Evolutionary conservation across 192 early-diverging fungal species (phyloP).

Genomic region (Backusella luteola): DNA sequence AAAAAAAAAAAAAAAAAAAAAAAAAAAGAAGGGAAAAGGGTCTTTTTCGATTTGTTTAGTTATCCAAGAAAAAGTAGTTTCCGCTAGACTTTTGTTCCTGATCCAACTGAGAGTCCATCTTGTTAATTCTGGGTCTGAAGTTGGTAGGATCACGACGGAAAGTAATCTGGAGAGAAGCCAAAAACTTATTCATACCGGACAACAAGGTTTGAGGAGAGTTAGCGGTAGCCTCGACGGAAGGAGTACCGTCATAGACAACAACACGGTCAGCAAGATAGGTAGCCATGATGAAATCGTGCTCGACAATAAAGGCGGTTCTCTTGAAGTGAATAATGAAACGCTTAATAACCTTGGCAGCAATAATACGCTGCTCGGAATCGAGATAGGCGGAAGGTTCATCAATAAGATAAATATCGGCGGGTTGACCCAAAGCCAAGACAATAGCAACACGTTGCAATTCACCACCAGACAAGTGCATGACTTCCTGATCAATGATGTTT

Average conservation of each 20-base stretch:
- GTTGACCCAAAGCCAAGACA: conserved; percentile 81
- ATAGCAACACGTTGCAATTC: conserved; percentile 99
- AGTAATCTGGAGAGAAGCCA: conserved; percentile 88
- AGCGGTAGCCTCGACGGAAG: conserved; percentile 82
- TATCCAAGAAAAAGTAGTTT: conserved; percentile 56
- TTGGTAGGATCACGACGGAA: conserved; percentile 98
- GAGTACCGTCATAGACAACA: conserved; percentile 90
- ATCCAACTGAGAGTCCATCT: conserved; percentile 90
- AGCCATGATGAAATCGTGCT: conserved; percentile 99
- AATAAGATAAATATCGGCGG: conserved; percentile 96
- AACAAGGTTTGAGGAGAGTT: conserved; percentile 85
- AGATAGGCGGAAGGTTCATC: conserved; percentile 98
- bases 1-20: not conserved
- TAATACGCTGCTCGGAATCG: conserved; percentile 99
- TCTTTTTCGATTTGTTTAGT: not conserved
- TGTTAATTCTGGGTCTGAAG: conserved; percentile 98
- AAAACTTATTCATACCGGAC: conserved; percentile 96
- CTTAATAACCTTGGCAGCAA: conserved; percentile 98
- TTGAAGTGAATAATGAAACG: conserved; percentile 94
- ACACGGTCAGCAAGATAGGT: conserved; percentile 97
- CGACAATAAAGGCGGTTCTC: conserved; percentile 97
- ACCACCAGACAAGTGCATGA: conserved; percentile 89
- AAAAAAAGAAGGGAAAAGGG: not conserved
- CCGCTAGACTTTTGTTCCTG: conserved; percentile 87
- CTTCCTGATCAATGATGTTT: conserved; percentile 88